These are phyloP conservation scores for Neurospora sp. DNA, from an alignment of 495 filamentous ascomycete genomes.

Conservation along the genomic window DNA sequence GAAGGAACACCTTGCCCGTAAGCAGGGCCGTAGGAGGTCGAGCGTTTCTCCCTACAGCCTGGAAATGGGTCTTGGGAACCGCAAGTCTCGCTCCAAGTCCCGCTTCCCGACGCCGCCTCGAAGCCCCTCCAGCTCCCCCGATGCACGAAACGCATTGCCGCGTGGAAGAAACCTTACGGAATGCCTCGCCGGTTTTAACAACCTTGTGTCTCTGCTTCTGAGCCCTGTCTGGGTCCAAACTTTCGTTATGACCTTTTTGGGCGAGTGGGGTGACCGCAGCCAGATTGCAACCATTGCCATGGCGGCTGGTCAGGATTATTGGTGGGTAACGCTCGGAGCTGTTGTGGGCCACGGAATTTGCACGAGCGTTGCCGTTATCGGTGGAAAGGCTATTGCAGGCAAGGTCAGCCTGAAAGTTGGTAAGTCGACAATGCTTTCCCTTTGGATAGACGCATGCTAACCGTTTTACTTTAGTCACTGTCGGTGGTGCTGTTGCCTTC, in stretches of 20 bases:
- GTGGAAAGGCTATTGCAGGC: constrained; percentile 84
- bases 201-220: constrained; percentile 76
- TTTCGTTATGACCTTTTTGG: constrained; percentile 97
- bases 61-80: constrained; percentile 48
- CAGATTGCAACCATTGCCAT: constrained; percentile 99
- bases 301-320: constrained; percentile 97
- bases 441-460: constrained; percentile 7
- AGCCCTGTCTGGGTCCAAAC: constrained; percentile 98
- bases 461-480: constrained; percentile 56
- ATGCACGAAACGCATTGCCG: constrained; percentile 34
- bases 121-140: constrained; percentile 49
- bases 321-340: constrained; percentile 94
- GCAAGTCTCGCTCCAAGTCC: constrained; percentile 50
- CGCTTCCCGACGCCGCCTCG: constrained; percentile 49
- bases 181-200: constrained; percentile 55
- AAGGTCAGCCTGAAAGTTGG: constrained; percentile 92
- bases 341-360: constrained; percentile 80
- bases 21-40: constrained; percentile 42
- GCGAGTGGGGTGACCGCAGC: constrained; percentile 95
- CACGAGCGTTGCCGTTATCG: constrained; percentile 87
- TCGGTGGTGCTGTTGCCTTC: constrained; percentile 90
- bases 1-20: constrained; percentile 64
- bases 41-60: constrained; percentile 53
- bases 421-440: constrained; percentile 42
- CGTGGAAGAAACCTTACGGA: constrained; percentile 25